Evolutionary conservation across 179 eudicot species (phyloP).

Genomic region (Beta corolliflora): DNA sequence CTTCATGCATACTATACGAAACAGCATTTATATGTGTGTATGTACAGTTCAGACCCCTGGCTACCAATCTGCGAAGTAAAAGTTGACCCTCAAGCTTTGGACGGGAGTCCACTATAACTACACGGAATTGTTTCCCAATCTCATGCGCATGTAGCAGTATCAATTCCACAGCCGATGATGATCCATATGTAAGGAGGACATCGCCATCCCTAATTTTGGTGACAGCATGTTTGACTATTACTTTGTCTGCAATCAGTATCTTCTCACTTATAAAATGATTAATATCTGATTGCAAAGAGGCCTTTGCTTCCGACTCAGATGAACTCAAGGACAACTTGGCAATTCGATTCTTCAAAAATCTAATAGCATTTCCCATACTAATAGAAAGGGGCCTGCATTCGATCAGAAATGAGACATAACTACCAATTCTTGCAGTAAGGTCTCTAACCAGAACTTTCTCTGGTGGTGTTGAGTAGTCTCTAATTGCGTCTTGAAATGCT

Average conservation of each 20-base stretch:
- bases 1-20: slow-evolving; percentile 94
- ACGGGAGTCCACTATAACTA: no score
- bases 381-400: slow-evolving; percentile 98
- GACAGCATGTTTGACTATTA: slow-evolving; percentile 88
- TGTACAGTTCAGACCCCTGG: slow-evolving; percentile 83
- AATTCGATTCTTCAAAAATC: slow-evolving; percentile 74
- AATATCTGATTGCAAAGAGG: slow-evolving; percentile 68
- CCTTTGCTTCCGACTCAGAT: slow-evolving; percentile 92
- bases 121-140: no score
- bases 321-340: slow-evolving; percentile 66
- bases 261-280: slow-evolving; percentile 79
- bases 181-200: slow-evolving; percentile 88
- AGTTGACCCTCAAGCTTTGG: no score
- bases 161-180: slow-evolving; percentile 59
- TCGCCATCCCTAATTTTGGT: slow-evolving; percentile 99
- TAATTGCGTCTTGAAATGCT: no score
- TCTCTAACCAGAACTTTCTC: slow-evolving; percentile 81
- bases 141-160: no score
- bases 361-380: slow-evolving; percentile 98
- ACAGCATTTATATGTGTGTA: slow-evolving; percentile 97
- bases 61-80: slow-evolving; percentile 25
- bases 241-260: slow-evolving; percentile 86
- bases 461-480: slow-evolving; percentile 59
- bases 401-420: slow-evolving; percentile 88
- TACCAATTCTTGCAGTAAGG: slow-evolving; percentile 77